Evolutionary conservation across 2,329 filamentous ascomycete species (phyloP).

Genomic region (Dactylellina cionopaga): DNA sequence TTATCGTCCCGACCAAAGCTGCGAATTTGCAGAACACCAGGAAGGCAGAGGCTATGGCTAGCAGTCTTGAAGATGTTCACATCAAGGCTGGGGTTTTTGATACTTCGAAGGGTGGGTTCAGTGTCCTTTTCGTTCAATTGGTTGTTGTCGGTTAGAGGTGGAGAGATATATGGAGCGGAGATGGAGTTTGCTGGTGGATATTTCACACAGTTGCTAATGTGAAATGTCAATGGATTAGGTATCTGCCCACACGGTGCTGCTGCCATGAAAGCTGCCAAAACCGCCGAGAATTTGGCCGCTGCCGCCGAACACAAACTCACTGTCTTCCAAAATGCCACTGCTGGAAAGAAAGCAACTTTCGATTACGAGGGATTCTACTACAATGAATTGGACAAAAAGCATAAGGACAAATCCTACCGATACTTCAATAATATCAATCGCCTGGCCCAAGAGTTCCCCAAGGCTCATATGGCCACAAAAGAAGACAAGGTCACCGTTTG

Average conservation of each 20-base stretch:
- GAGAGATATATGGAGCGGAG: neutral
- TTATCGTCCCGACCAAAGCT: slow-evolving; percentile 64
- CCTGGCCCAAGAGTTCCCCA: slow-evolving; percentile 92
- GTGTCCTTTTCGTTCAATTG: neutral
- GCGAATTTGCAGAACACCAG: slow-evolving; percentile 84
- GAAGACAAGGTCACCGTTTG: slow-evolving; percentile 94
- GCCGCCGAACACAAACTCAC: slow-evolving; percentile 47
- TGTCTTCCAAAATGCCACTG: slow-evolving; percentile 46
- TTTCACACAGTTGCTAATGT: neutral
- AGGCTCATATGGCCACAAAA: slow-evolving; percentile 84
- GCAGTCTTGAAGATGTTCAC: slow-evolving; percentile 61
- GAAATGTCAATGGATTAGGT: slow-evolving; percentile 41
- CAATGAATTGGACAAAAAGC: slow-evolving; percentile 93
- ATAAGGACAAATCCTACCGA: slow-evolving; percentile 99
- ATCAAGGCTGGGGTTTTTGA: slow-evolving; percentile 56
- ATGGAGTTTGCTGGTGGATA: neutral
- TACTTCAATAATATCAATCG: slow-evolving; percentile 99
- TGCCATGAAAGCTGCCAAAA: slow-evolving; percentile 57
- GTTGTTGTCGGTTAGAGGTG: neutral
- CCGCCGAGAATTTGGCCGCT: slow-evolving; percentile 55
- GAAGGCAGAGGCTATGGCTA: slow-evolving; percentile 78
- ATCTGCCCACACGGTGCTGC: slow-evolving; percentile 57
- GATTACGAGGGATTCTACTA: slow-evolving; percentile 92
- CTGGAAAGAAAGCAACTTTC: slow-evolving; percentile 70
- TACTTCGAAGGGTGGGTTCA: slow-evolving; percentile 55